These are phyloP conservation scores for Euphorbia celastroides DNA, from an alignment of 441 rosid species.

Conservation along the genomic window DNA sequence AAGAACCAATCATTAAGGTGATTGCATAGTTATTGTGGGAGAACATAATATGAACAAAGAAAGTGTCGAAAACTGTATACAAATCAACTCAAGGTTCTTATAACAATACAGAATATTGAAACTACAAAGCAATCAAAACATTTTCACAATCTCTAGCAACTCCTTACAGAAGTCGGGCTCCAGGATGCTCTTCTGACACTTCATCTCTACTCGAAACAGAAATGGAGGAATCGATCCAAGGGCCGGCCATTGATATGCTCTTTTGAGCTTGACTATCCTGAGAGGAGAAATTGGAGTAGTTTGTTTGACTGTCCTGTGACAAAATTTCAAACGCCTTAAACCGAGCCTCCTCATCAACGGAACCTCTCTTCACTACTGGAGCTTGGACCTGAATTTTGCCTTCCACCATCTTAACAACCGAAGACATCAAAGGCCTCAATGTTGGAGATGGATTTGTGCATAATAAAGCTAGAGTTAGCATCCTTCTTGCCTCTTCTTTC, in stretches of 20 bases:
- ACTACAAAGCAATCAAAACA: too few relatives aligned
- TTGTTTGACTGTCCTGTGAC: constrained; percentile 34
- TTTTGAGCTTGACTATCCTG: constrained; percentile 20
- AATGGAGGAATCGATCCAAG: constrained; percentile 30
- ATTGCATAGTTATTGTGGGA: too few relatives aligned
- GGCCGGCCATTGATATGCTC: constrained; percentile 26
- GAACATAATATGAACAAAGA: too few relatives aligned
- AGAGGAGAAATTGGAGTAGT: constrained; percentile 13
- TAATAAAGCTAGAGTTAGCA: constrained; percentile 48
- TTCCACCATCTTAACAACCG: constrained; percentile 62
- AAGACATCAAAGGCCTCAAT: constrained; percentile 62
- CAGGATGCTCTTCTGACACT: background rate
- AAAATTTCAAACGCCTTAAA: constrained; percentile 41
- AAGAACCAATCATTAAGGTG: too few relatives aligned
- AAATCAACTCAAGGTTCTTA: too few relatives aligned
- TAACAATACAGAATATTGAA: too few relatives aligned
- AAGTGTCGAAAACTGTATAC: too few relatives aligned
- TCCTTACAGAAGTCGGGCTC: background rate
- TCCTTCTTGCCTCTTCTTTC: constrained; percentile 40
- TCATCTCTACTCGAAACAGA: constrained; percentile 12
- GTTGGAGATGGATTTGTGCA: constrained; percentile 67
- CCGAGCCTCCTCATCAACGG: constrained; percentile 32
- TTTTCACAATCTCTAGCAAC: too few relatives aligned
- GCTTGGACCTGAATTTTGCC: constrained; percentile 51
- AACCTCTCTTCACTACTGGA: constrained; percentile 42